phyloP scores from a whole-genome alignment of 495 filamentous ascomycete genomes.

The Aspergillus avenaceus region DNA sequence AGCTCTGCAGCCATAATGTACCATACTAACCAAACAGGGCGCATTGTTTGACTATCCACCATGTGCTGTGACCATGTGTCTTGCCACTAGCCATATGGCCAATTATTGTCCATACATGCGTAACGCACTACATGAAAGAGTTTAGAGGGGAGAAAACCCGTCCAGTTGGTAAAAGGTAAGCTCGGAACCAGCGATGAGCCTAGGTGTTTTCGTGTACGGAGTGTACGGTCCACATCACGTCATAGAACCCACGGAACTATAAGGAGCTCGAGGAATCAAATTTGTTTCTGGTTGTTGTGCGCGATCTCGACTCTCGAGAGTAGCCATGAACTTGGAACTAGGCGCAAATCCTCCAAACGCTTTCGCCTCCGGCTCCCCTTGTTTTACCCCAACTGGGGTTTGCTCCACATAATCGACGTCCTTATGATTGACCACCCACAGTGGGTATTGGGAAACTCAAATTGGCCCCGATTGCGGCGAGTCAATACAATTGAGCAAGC shows the following conservation, averaged over 20 bases:
- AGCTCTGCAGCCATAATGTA: no score
- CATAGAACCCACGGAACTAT: background rate
- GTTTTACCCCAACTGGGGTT: background rate
- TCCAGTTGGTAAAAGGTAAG: background rate
- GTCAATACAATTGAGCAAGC: no score
- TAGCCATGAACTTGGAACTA: background rate
- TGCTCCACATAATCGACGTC: background rate
- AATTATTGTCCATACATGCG: no score
- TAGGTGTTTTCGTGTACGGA: background rate
- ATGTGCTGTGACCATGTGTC: no score
- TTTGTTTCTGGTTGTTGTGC: background rate
- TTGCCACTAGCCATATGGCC: no score
- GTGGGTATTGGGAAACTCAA: background rate
- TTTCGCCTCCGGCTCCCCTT: background rate
- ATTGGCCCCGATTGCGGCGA: background rate
- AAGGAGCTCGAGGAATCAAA: background rate
- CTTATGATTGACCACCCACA: background rate
- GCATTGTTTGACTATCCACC: no score
- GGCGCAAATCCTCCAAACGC: no score
- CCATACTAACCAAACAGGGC: no score
- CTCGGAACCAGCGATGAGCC: background rate
- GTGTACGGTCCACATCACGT: background rate
- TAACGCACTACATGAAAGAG: no score
- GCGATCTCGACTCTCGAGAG: background rate
- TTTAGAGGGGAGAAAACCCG: no score